These are phyloP conservation scores for Sophora flavescens DNA, from an alignment of 306 rosid genomes.

Conservation along the genomic window DNA sequence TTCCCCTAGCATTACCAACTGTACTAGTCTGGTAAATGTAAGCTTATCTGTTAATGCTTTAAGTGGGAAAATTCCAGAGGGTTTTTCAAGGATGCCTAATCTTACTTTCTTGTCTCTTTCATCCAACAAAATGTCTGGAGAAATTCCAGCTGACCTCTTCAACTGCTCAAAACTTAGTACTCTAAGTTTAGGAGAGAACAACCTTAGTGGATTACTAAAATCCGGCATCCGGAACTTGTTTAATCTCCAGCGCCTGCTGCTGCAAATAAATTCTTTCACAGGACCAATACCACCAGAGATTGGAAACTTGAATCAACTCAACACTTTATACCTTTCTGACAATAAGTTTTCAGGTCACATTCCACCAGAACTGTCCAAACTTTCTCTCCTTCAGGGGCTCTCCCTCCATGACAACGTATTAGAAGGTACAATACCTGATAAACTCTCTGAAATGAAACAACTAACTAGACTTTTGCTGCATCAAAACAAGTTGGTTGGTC, in stretches of 20 bases:
- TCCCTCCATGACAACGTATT: constrained; percentile 58
- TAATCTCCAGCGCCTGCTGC: constrained; percentile 51
- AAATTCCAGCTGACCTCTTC: constrained; percentile 80
- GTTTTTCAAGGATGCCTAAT: constrained; percentile 67
- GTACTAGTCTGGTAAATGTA: constrained; percentile 60
- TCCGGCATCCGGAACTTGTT: constrained; percentile 67
- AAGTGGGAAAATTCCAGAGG: constrained; percentile 73
- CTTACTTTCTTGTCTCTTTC: constrained; percentile 63
- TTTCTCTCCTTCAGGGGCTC: constrained; percentile 77
- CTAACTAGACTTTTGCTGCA: constrained; percentile 57
- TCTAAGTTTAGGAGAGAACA: constrained; percentile 62
- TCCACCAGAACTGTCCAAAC: constrained; percentile 73
- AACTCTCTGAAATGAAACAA: constrained; percentile 59
- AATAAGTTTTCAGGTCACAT: constrained; percentile 75
- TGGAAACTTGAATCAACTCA: constrained; percentile 71
- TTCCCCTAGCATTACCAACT: constrained; percentile 80
- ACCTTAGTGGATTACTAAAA: constrained; percentile 67
- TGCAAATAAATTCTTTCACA: constrained; percentile 59
- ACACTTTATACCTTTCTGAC: constrained; percentile 54
- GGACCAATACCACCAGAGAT: constrained; percentile 77
- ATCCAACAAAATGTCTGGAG: constrained; percentile 69
- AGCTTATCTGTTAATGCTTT: constrained; percentile 59
- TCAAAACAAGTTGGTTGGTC: constrained; percentile 74
- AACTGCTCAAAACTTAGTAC: constrained; percentile 68
- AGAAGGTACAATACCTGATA: constrained; percentile 74